A percentile compares a stretch with the other conserved stretches of the same genome.
Evolutionary conservation across 768 basidiomycete species (phyloP).

Genomic region (Amanita rubescens): DNA sequence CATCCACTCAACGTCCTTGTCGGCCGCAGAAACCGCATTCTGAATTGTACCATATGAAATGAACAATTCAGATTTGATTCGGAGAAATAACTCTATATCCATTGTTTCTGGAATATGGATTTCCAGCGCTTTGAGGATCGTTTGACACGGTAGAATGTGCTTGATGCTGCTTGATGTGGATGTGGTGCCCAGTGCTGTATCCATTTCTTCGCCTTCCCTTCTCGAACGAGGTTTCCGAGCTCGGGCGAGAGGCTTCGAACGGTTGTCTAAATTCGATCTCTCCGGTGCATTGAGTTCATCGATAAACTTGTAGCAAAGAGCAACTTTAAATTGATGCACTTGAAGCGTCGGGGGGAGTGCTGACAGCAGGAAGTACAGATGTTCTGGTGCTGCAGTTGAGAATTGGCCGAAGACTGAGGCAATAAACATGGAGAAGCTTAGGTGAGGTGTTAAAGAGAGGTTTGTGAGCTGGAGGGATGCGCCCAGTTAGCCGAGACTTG

Average conservation of each 20-base stretch:
- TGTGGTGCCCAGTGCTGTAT: not conserved
- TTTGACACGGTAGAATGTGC: slow-evolving; percentile 1
- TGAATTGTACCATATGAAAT: slow-evolving; percentile 32
- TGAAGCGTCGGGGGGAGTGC: slow-evolving; percentile 27
- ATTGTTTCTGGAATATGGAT: not conserved
- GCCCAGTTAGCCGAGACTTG: not conserved
- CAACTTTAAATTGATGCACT: slow-evolving; percentile 33
- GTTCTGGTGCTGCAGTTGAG: slow-evolving; percentile 17
- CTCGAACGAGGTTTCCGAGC: slow-evolving; percentile 1
- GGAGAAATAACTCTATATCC: slow-evolving; percentile 9
- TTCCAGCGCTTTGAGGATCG: not conserved
- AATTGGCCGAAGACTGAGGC: slow-evolving; percentile 29
- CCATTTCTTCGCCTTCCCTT: not conserved
- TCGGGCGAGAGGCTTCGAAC: slow-evolving; percentile 1
- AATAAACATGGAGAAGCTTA: slow-evolving; percentile 32
- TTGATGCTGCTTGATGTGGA: not conserved
- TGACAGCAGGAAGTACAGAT: slow-evolving; percentile 28
- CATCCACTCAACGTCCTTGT: slow-evolving; percentile 29
- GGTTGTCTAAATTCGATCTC: not conserved
- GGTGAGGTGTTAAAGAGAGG: slow-evolving; percentile 24
- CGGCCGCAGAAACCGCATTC: slow-evolving; percentile 14
- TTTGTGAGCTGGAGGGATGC: slow-evolving; percentile 28
- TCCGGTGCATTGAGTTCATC: not conserved
- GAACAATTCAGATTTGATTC: slow-evolving; percentile 32
- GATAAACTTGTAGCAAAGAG: slow-evolving; percentile 29